Percentiles rank a stretch among this genome's conserved stretches.
phyloP scores from a whole-genome alignment of 345 rosid genomes.

The Leavenworthia alabamica region DNA sequence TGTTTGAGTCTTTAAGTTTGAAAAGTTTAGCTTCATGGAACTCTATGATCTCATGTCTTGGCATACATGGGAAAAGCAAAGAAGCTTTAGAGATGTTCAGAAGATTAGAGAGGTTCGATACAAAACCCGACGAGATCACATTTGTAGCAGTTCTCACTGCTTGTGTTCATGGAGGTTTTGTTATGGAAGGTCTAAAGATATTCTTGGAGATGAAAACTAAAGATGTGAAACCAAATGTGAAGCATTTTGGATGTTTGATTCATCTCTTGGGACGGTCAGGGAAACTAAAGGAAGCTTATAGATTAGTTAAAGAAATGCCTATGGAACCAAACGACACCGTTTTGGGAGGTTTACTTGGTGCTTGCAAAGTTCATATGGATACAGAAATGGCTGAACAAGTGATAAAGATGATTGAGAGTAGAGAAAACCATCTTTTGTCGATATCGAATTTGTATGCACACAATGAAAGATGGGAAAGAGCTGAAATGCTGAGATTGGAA shows the following conservation, averaged over 20 bases:
- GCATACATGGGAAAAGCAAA: slow-evolving; percentile 45
- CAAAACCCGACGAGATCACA: slow-evolving; percentile 54
- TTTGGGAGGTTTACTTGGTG: slow-evolving; percentile 70
- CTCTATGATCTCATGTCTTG: slow-evolving; percentile 63
- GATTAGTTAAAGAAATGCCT: slow-evolving; percentile 52
- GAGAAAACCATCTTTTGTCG: slow-evolving; percentile 41
- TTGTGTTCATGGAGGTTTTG: slow-evolving; percentile 63
- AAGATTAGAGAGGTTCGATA: slow-evolving; percentile 39
- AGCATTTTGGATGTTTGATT: slow-evolving; percentile 69
- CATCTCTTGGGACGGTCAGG: slow-evolving; percentile 73
- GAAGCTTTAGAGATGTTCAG: slow-evolving; percentile 58
- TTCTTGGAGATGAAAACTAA: slow-evolving; percentile 50
- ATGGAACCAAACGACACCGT: slow-evolving; percentile 57
- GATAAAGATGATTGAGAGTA: slow-evolving; percentile 33
- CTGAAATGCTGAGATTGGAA: slow-evolving; percentile 45
- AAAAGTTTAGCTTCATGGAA: slow-evolving; percentile 65
- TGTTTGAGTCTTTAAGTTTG: slow-evolving; percentile 44
- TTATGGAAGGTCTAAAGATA: slow-evolving; percentile 54
- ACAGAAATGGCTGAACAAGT: slow-evolving; percentile 43
- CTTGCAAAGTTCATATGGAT: slow-evolving; percentile 55
- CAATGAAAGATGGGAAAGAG: slow-evolving; percentile 52
- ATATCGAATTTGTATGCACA: slow-evolving; percentile 68
- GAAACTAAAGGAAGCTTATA: slow-evolving; percentile 55
- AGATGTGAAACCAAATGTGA: slow-evolving; percentile 37
- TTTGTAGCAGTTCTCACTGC: slow-evolving; percentile 57